phyloP scores from a whole-genome alignment of 192 early-diverging fungal species.

The Thoreauomyces humboldtii region DNA sequence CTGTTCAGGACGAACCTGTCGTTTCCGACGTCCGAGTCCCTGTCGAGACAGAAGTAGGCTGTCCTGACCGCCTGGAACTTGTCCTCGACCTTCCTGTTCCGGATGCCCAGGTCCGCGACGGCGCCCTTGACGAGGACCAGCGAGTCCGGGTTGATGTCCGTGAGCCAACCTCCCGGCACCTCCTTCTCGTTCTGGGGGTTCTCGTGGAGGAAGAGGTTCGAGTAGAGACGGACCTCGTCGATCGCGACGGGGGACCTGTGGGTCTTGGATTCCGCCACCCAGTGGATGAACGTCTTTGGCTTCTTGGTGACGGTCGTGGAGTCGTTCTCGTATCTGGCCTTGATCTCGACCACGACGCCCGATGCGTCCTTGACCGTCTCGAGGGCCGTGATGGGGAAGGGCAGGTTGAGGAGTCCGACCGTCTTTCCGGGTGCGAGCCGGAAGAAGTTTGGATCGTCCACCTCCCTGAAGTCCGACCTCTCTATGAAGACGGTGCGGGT shows the following conservation, averaged over 20 bases:
- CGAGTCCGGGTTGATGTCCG: conserved; percentile 82
- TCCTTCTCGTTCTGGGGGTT: conserved; percentile 78
- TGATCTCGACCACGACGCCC: conserved; percentile 81
- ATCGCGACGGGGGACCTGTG: conserved; percentile 80
- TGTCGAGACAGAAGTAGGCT: conserved; percentile 98
- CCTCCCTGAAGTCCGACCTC: conserved; percentile 83
- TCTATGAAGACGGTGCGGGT: conserved; percentile 95
- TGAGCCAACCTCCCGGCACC: conserved; percentile 87
- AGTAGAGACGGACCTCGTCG: conserved; percentile 77
- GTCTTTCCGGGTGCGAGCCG: conserved; percentile 90
- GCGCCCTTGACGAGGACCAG: conserved; percentile 68
- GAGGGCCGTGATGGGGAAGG: conserved; percentile 84
- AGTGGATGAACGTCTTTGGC: conserved; percentile 99
- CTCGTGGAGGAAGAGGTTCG: conserved; percentile 82
- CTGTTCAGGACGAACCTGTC: conserved; percentile 57
- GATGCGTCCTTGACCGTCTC: conserved; percentile 70
- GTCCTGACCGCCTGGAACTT: conserved; percentile 93
- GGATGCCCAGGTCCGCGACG: conserved; percentile 81
- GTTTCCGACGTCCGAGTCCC: conserved; percentile 70
- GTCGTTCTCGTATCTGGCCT: conserved; percentile 76
- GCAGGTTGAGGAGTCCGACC: conserved; percentile 88
- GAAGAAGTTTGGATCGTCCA: conserved; percentile 92
- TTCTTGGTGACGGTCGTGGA: conserved; percentile 55
- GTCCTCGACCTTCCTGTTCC: conserved; percentile 74
- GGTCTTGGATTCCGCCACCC: conserved; percentile 85